phyloP scores from a whole-genome alignment of 495 filamentous ascomycete genomes.

The Sphaerosporella brunnea region DNA sequence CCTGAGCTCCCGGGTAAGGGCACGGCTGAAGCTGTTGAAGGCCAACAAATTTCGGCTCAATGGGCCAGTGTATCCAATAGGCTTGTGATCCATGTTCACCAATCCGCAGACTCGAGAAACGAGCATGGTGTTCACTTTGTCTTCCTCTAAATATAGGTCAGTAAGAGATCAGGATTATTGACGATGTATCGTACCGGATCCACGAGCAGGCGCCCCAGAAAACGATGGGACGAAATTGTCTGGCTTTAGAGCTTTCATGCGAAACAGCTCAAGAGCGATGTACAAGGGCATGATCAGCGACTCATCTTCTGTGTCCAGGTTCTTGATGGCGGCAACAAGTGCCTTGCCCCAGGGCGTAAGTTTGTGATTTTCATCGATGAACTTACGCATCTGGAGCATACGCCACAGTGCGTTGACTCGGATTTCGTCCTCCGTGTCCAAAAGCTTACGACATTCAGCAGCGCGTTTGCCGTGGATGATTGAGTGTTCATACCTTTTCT shows the following conservation, averaged over 20 bases:
- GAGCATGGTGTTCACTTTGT: conserved; percentile 55
- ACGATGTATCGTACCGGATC: no score
- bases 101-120: conserved; percentile 73
- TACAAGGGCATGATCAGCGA: conserved; percentile 48
- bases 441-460: no score
- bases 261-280: conserved; percentile 62
- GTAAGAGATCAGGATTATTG: conserved; percentile 26
- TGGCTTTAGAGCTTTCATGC: conserved; percentile 57
- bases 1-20: conserved; percentile 57
- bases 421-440: conserved; percentile 52
- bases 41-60: conserved; percentile 75
- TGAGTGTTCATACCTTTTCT: conserved; percentile 25
- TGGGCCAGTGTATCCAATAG: conserved; percentile 84
- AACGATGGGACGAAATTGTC: conserved; percentile 36
- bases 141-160: conserved; percentile 30
- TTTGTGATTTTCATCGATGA: conserved; percentile 60
- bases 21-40: conserved; percentile 65
- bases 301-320: conserved; percentile 37
- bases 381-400: conserved; percentile 75
- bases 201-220: conserved; percentile 41
- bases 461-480: no score
- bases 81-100: conserved; percentile 60
- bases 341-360: conserved; percentile 74
- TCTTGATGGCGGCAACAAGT: conserved; percentile 46
- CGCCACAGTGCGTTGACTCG: conserved; percentile 63